Percentiles rank a stretch among this genome's conserved stretches.
Conservation (phyloP, 2,329 filamentous ascomycete species). For the Apiospora rasikravindrae region DNA sequence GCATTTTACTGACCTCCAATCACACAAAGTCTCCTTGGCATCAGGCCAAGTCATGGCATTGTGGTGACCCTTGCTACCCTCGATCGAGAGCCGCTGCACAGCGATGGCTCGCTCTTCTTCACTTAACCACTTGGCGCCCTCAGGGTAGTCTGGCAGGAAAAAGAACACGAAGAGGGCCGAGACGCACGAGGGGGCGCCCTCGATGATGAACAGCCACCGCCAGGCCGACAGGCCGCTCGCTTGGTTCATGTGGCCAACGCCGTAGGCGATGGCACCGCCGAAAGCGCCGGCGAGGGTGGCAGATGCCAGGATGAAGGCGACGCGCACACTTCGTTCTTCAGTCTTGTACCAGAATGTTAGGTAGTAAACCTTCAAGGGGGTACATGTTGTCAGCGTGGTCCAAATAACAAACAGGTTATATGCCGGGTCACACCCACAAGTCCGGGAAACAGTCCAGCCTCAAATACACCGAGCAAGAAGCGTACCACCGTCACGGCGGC, state of each 20-base stretch:
- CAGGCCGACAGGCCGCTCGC: slow-evolving; percentile 66
- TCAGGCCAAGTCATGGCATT: slow-evolving; percentile 68
- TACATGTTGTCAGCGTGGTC: background rate
- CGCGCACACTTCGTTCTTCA: slow-evolving; percentile 69
- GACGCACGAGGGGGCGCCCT: slow-evolving; percentile 48
- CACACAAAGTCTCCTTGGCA: slow-evolving; percentile 70
- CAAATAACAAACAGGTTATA: slow-evolving; percentile 53
- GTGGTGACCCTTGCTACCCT: slow-evolving; percentile 61
- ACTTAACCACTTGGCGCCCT: slow-evolving; percentile 65
- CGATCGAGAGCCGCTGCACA: slow-evolving; percentile 44
- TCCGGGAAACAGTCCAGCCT: slow-evolving; percentile 71
- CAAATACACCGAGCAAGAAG: slow-evolving; percentile 68
- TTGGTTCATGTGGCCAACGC: slow-evolving; percentile 73
- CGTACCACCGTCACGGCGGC: slow-evolving; percentile 65
- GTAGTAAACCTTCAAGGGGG: slow-evolving; percentile 50
- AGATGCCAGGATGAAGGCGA: slow-evolving; percentile 69
- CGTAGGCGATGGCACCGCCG: slow-evolving; percentile 75
- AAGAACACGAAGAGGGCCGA: slow-evolving; percentile 62
- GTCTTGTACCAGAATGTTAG: slow-evolving; percentile 74
- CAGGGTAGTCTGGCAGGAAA: slow-evolving; percentile 67
- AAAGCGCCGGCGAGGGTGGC: slow-evolving; percentile 75
- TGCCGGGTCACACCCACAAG: slow-evolving; percentile 49
- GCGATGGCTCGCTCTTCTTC: slow-evolving; percentile 62
- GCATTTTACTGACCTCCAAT: slow-evolving; percentile 46
- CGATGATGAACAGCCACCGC: slow-evolving; percentile 69